These are phyloP conservation scores for Venturia oleaginea DNA, from an alignment of 2,329 filamentous ascomycete species.

Conservation along the genomic window DNA sequence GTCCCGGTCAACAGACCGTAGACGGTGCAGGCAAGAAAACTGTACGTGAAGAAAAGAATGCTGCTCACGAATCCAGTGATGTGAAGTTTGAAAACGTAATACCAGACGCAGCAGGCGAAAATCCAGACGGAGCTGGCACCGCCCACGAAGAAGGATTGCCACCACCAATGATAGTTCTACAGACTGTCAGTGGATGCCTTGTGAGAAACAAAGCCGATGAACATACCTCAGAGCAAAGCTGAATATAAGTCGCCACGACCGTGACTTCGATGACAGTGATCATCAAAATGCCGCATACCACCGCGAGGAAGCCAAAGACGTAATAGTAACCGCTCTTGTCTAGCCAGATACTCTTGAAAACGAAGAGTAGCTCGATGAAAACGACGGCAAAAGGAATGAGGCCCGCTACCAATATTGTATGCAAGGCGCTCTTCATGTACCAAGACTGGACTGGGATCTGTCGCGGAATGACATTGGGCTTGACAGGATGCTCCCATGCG, in stretches of 20 bases:
- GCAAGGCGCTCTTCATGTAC: constrained; percentile 56
- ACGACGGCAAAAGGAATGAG: constrained; percentile 78
- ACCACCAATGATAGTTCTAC: constrained; percentile 83
- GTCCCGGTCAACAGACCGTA: constrained; percentile 77
- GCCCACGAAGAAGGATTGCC: constrained; percentile 76
- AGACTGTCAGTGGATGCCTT: constrained; percentile 15
- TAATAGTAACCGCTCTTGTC: constrained; percentile 91
- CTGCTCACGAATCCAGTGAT: constrained; percentile 72
- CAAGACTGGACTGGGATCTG: constrained; percentile 67
- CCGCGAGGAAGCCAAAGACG: constrained; percentile 75
- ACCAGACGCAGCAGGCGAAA: constrained; percentile 75
- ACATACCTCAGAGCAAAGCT: constrained; percentile 64
- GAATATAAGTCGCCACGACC: constrained; percentile 72
- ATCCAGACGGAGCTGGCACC: constrained; percentile 72
- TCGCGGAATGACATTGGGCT: constrained; percentile 60
- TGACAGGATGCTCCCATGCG: constrained; percentile 73
- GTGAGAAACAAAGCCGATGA: neutral
- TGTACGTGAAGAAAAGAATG: constrained; percentile 78
- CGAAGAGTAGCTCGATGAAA: constrained; percentile 78
- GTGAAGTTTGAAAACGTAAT: constrained; percentile 71
- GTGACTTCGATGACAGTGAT: constrained; percentile 76
- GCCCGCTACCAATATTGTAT: constrained; percentile 62
- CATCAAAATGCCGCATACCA: constrained; percentile 62
- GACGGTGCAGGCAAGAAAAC: constrained; percentile 68
- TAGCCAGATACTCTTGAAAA: constrained; percentile 81